Percentiles rank a stretch among this genome's conserved stretches.
Conservation (phyloP, 129 eudicot species). For the Arctium lappa region DNA sequence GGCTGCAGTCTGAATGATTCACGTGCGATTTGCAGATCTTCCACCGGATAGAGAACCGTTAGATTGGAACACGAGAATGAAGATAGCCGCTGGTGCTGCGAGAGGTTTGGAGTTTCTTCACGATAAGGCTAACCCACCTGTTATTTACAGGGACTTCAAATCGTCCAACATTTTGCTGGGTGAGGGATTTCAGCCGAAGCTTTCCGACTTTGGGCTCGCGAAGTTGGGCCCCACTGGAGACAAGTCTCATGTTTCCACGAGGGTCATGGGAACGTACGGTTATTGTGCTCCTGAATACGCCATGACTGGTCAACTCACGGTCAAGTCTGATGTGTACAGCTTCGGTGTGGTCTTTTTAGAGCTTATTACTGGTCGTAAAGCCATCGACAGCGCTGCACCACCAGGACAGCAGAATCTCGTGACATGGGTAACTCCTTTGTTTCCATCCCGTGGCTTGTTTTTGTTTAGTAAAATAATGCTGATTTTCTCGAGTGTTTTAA, state of each 20-base stretch:
- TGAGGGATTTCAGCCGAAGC: slow-evolving; percentile 78
- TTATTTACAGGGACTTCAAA: slow-evolving; percentile 92
- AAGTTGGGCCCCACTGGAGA: slow-evolving; percentile 98
- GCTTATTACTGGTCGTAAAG: slow-evolving; percentile 95
- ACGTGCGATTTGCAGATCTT: slow-evolving; percentile 51
- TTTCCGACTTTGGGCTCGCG: slow-evolving; percentile 95
- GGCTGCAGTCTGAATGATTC: background rate
- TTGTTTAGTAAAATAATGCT: background rate
- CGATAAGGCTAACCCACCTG: slow-evolving; percentile 97
- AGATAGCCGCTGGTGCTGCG: slow-evolving; percentile 96
- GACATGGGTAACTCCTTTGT: slow-evolving; percentile 58
- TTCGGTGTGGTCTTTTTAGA: slow-evolving; percentile 93
- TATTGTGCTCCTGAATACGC: slow-evolving; percentile 99
- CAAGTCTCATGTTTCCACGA: slow-evolving; percentile 92
- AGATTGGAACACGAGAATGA: slow-evolving; percentile 95
- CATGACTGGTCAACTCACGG: slow-evolving; percentile 97
- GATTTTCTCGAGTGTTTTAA: background rate
- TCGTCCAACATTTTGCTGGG: slow-evolving; percentile 88
- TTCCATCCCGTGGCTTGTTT: background rate
- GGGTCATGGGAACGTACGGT: slow-evolving; percentile 99
- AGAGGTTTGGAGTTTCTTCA: slow-evolving; percentile 89
- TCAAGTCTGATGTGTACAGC: slow-evolving; percentile 91
- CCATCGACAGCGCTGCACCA: slow-evolving; percentile 80
- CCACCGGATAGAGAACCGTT: slow-evolving; percentile 79
- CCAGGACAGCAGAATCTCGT: slow-evolving; percentile 95